Evolutionary conservation across 2,329 filamentous ascomycete genomes (phyloP), one percentile per base, ranked within the genome.

Genomic region (Monosporascus sp.): DNA sequence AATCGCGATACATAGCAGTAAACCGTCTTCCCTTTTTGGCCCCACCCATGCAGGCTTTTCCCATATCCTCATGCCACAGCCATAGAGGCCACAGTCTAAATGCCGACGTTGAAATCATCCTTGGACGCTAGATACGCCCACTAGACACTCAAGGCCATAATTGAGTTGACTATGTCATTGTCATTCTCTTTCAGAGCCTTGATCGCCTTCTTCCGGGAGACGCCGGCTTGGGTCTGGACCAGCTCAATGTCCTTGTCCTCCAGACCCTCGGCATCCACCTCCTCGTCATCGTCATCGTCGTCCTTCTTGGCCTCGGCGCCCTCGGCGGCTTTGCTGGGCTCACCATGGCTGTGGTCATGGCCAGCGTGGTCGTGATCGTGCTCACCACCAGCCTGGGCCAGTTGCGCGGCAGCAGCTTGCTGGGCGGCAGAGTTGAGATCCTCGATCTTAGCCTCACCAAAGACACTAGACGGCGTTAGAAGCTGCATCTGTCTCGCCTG

Each of bases 91-190:
- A 22, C 51, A 22, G 36, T 43, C 44, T 48, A 38, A 20, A 43
- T 48, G 41, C 27, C 24, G 22, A 47, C 43, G 46, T 17, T 19
- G 45, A 54, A 36, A 49, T 51, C 49, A 57, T 40, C 52, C 11
- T 50, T 45, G 26, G 38, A 26, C 38, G 27, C 26, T 41, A 50
- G 19, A 22, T 34, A 40, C 53, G n/a, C 19, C 37, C 38, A 46
- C 72, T 80, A 92, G 82, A 91, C 86, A 81, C 88, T 91, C 74
- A 99, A 80, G 65, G 93, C 92, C 94, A 99, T 99, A 80, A 99
- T 99, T 67, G 94, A 97, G 84, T 99, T 99, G 82, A 99, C 94
- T 79, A 99, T 99, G 73, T 99, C 94, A 71, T 97, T 97, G 79
- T 97, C 93, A 73, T 99, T 99, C 82, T 97, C 94, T 82, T 91